These are phyloP conservation scores for Pseudocercospora musae DNA, from an alignment of 2,329 filamentous ascomycete species.

Conservation along the genomic window DNA sequence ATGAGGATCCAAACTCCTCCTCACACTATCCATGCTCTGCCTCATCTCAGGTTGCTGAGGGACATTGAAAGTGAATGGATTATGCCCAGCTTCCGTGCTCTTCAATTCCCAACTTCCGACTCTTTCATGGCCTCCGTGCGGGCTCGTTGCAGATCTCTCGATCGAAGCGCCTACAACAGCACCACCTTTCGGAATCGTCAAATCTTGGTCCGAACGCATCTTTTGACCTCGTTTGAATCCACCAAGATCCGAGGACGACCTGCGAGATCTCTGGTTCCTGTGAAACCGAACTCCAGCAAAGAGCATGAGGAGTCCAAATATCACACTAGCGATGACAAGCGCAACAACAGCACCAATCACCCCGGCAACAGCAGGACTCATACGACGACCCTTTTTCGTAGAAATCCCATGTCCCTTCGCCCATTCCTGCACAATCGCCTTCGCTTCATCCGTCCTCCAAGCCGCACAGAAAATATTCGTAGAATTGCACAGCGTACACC, in stretches of 20 bases:
- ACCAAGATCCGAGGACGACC: constrained; percentile 41
- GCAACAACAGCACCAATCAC: constrained; percentile 56
- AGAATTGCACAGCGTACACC: constrained; percentile 52
- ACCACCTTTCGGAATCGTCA: constrained; percentile 45
- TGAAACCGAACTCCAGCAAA: constrained; percentile 48
- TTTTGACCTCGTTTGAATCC: constrained; percentile 57
- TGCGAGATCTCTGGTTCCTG: constrained; percentile 30
- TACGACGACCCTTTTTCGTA: not conserved
- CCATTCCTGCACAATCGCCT: not conserved
- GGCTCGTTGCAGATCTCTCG: constrained; percentile 32
- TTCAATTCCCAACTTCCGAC: constrained; percentile 58
- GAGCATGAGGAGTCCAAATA: constrained; percentile 43
- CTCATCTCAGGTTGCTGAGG: constrained; percentile 26
- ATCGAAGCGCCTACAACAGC: constrained; percentile 33
- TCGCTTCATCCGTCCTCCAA: constrained; percentile 41
- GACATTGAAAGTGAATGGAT: not conserved
- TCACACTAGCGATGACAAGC: constrained; percentile 44
- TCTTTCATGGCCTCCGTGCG: constrained; percentile 45
- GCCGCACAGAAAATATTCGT: constrained; percentile 41
- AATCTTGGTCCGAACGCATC: constrained; percentile 53
- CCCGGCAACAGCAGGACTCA: constrained; percentile 44
- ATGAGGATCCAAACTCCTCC: constrained; percentile 33
- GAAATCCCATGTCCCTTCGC: constrained; percentile 1
- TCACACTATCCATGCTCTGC: constrained; percentile 45
- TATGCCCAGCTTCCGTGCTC: constrained; percentile 33